These are phyloP conservation scores for Cercospora nicotianae DNA, from an alignment of 2,329 filamentous ascomycete genomes.

Conservation along the genomic window DNA sequence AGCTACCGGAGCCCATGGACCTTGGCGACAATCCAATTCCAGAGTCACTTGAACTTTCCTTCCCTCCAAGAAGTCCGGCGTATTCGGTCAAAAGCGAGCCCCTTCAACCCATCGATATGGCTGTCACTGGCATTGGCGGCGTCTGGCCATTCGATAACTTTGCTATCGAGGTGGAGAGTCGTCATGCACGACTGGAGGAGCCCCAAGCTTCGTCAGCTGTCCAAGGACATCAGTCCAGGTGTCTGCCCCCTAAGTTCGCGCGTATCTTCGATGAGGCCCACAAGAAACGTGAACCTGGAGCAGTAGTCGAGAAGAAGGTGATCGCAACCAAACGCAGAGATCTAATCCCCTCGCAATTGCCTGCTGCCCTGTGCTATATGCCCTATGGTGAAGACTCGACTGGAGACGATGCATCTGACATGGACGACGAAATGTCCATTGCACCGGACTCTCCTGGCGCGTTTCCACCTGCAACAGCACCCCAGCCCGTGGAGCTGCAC, in stretches of 20 bases:
- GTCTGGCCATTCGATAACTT: slow-evolving; percentile 60
- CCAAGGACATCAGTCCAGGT: slow-evolving; percentile 28
- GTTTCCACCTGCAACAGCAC: slow-evolving; percentile 34
- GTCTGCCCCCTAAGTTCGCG: slow-evolving; percentile 36
- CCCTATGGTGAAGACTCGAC: slow-evolving; percentile 42
- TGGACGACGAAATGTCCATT: slow-evolving; percentile 35
- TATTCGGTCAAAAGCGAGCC: slow-evolving; percentile 6
- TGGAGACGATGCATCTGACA: slow-evolving; percentile 41
- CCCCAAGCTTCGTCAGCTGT: slow-evolving; percentile 8
- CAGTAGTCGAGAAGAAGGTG: slow-evolving; percentile 64
- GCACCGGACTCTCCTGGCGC: slow-evolving; percentile 27
- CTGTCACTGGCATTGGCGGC: slow-evolving; percentile 59
- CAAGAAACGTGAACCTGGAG: slow-evolving; percentile 15
- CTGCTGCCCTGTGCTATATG: slow-evolving; percentile 46
- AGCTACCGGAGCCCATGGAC: slow-evolving; percentile 39
- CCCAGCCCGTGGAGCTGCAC: slow-evolving; percentile 37
- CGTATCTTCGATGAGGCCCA: slow-evolving; percentile 34
- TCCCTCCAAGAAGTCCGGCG: slow-evolving; percentile 39
- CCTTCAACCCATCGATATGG: slow-evolving; percentile 42
- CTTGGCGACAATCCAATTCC: slow-evolving; percentile 41
- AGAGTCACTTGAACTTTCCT: slow-evolving; percentile 39
- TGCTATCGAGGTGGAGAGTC: slow-evolving; percentile 51
- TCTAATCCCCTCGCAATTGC: slow-evolving; percentile 48
- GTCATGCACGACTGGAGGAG: slow-evolving; percentile 29
- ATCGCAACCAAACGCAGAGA: slow-evolving; percentile 67